Evolutionary conservation across 116 monocot species (phyloP).

Genomic region (Phalaenopsis hybrid): DNA sequence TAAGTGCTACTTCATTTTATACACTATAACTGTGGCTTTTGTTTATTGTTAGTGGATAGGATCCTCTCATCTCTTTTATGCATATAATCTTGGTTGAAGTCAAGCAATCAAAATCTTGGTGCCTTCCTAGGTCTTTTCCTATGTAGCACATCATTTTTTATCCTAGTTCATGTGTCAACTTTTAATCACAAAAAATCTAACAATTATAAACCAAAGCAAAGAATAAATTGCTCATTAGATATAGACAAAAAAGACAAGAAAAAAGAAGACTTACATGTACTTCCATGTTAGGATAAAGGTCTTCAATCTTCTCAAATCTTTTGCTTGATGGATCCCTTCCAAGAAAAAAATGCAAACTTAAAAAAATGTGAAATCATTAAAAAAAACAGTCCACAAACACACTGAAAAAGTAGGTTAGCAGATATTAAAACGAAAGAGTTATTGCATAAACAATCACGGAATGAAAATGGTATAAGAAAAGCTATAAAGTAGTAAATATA

Average conservation of each 20-base stretch:
- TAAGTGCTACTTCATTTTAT: too few relatives aligned
- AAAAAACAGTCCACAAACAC: not conserved
- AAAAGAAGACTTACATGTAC: constrained; percentile 45
- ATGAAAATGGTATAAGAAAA: not conserved
- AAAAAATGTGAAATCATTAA: not conserved
- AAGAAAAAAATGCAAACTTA: constrained; percentile 8
- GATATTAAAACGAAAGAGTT: not conserved
- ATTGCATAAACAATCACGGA: not conserved
- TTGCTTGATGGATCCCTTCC: constrained; percentile 27
- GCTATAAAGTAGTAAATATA: too few relatives aligned
- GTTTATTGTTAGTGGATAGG: too few relatives aligned
- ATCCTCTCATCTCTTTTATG: too few relatives aligned
- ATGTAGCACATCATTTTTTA: too few relatives aligned
- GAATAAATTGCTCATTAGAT: not conserved
- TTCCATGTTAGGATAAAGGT: constrained; percentile 45
- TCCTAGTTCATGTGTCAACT: too few relatives aligned
- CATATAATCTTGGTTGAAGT: too few relatives aligned
- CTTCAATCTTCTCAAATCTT: constrained; percentile 40
- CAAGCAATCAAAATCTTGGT: too few relatives aligned
- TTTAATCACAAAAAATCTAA: not conserved
- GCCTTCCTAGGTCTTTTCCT: too few relatives aligned
- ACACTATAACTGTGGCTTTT: too few relatives aligned
- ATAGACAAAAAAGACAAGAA: not conserved
- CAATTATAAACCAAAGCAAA: not conserved
- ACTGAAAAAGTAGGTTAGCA: not conserved